These are phyloP conservation scores for Fagopyrum tataricum DNA, from an alignment of 148 eudicot species.

Conservation along the genomic window DNA sequence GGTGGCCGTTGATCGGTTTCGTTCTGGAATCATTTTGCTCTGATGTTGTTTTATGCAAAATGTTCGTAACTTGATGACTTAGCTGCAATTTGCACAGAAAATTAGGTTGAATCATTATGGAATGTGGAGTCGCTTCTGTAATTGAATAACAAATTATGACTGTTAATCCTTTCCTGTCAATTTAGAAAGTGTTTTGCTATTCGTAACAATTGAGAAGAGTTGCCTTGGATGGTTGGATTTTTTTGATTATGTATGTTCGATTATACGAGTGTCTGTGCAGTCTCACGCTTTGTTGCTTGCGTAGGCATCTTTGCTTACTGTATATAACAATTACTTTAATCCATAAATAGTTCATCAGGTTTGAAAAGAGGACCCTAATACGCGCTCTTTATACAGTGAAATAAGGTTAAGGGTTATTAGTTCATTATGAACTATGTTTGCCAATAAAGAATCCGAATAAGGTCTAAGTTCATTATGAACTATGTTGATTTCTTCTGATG, in stretches of 20 bases:
- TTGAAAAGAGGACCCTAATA: no score
- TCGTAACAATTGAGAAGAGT: not conserved
- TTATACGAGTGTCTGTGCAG: not conserved
- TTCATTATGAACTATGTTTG: no score
- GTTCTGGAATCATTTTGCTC: no score
- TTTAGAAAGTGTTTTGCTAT: not conserved
- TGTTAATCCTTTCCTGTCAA: not conserved
- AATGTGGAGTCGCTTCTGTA: not conserved
- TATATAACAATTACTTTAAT: not conserved
- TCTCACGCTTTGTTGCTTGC: not conserved
- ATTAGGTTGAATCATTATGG: not conserved
- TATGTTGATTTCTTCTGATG: no score
- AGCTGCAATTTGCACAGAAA: not conserved
- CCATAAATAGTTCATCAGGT: no score
- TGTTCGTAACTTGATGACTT: not conserved
- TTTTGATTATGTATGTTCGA: not conserved
- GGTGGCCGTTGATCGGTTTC: no score
- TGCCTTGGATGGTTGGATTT: constrained; percentile 1
- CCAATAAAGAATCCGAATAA: not conserved
- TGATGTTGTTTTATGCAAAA: no score
- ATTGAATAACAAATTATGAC: not conserved
- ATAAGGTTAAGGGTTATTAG: no score
- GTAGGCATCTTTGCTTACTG: not conserved
- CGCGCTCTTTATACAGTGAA: no score
- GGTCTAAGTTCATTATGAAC: no score